Conservation (phyloP, 2,329 filamentous ascomycete species). For the Emydomyces testavorans region DNA sequence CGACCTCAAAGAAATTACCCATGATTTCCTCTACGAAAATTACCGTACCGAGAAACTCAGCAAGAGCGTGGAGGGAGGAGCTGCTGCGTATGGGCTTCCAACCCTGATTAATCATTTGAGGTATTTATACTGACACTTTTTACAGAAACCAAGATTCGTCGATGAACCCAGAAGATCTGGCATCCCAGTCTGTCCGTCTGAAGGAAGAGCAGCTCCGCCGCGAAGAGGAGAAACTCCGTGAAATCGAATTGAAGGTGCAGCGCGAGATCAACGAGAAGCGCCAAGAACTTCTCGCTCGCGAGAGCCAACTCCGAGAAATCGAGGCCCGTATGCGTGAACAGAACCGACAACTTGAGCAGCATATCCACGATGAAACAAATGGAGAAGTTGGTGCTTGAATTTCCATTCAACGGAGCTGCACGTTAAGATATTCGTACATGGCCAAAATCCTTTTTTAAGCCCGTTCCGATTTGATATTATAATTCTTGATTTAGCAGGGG, state of each 20-base stretch:
- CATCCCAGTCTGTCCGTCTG: conserved; percentile 90
- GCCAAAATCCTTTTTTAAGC: neutral
- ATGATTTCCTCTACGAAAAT: conserved; percentile 99
- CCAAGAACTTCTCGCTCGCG: conserved; percentile 91
- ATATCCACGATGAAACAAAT: conserved; percentile 20
- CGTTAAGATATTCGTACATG: neutral
- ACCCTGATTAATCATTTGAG: neutral
- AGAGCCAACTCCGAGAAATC: conserved; percentile 97
- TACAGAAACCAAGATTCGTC: conserved; percentile 16
- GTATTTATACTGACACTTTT: conserved; percentile 7
- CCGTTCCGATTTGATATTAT: conserved; percentile 8
- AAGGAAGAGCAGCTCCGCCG: conserved; percentile 99
- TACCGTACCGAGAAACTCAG: conserved; percentile 99
- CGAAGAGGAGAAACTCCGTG: conserved; percentile 98
- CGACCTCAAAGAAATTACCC: conserved; percentile 97
- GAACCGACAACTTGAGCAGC: conserved; percentile 32
- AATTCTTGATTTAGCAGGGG: conserved; percentile 5
- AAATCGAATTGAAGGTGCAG: conserved; percentile 99
- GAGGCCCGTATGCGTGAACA: conserved; percentile 92
- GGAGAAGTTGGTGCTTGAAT: conserved; percentile 19
- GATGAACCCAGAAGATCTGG: conserved; percentile 68
- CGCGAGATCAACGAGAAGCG: conserved; percentile 99
- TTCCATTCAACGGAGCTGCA: neutral
- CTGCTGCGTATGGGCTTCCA: conserved; percentile 60
- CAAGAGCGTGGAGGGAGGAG: conserved; percentile 93